Evolutionary conservation across 345 rosid species (phyloP).

Genomic region (Diplotaxis tenuifolia): DNA sequence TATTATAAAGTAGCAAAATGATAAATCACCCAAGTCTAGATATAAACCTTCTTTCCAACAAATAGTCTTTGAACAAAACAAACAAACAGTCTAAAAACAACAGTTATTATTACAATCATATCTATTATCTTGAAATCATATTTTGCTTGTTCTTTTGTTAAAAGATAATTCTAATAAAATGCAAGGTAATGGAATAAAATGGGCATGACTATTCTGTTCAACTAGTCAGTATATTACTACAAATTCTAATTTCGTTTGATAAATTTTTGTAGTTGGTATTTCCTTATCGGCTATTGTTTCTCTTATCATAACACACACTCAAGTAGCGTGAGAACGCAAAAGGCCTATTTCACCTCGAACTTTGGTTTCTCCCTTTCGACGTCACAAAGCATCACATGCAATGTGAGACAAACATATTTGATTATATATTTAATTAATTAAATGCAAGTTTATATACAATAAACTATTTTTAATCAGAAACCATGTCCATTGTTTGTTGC

Average conservation of each 20-base stretch:
- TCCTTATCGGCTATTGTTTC: not conserved
- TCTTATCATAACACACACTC: not conserved
- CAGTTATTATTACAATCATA: too few relatives aligned
- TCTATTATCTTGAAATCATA: not conserved
- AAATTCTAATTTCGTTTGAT: not conserved
- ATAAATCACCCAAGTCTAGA: not conserved
- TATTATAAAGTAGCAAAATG: too few relatives aligned
- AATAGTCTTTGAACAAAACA: not conserved
- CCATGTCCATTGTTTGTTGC: constrained; percentile 9
- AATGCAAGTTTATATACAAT: not conserved
- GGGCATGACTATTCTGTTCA: not conserved
- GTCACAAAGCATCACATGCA: constrained; percentile 29
- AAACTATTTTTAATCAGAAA: constrained; percentile 3
- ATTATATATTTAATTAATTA: not conserved
- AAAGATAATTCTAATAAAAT: not conserved
- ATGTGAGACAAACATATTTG: constrained; percentile 14
- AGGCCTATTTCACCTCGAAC: constrained; percentile 28
- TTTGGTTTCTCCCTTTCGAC: constrained; percentile 21
- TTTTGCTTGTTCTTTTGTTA: not conserved
- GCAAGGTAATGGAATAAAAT: not conserved
- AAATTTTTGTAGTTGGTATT: not conserved
- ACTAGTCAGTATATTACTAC: not conserved
- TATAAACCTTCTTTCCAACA: not conserved
- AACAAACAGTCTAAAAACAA: too few relatives aligned
- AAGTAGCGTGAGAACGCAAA: constrained; percentile 32